Evolutionary conservation across 2,329 filamentous ascomycete genomes (phyloP), one percentile per base, ranked within the genome.

Genomic region (Rhynchosporium secalis): DNA sequence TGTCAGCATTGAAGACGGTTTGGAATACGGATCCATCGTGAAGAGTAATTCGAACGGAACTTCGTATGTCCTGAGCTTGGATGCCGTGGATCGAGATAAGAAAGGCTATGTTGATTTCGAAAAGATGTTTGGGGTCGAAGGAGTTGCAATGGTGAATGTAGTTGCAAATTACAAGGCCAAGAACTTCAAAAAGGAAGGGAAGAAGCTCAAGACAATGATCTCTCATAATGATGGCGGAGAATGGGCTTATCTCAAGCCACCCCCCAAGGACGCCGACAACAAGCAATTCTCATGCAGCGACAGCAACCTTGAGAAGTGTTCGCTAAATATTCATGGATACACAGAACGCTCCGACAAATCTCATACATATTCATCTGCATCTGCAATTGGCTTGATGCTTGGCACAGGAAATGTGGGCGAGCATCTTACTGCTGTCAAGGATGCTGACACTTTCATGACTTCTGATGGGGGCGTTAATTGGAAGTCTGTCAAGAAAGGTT

Each of bases 31-130:
- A 43, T 89, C 89, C 29, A 91, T 99, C 69, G 86, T 99, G 76
- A 99, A 98, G 84, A 97, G 92, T 73, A 99, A 99, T 79, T 97
- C 92, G 71, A 98, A 99, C 73, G 95, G 95, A 59, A 99, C 95
- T 0, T 95, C 90, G 1, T 99, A 97, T 72, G 91, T 96, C 12
- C 79, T 96, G 67, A 96, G 91, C 75, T 81, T 95, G 29, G 80
- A 85, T 55, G 86, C 85, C 26, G 92, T 98, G 72, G 97, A 98
- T 76, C 85, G 91, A 69, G 87, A 97, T 72, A 78, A 82, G 12
- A 70, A 75, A 1, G 92, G 88, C 48, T 97, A 88, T 72, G 94
- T 96, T 49, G 95, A 99, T 74, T 99, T 96, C 75, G 95, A 99
- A 75, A 97, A 96, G 79, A 92, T 97, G 80, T 84, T 90, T 54